These are phyloP conservation scores for Elsinoe arachidis DNA, from an alignment of 2,329 filamentous ascomycete species.

Conservation along the genomic window DNA sequence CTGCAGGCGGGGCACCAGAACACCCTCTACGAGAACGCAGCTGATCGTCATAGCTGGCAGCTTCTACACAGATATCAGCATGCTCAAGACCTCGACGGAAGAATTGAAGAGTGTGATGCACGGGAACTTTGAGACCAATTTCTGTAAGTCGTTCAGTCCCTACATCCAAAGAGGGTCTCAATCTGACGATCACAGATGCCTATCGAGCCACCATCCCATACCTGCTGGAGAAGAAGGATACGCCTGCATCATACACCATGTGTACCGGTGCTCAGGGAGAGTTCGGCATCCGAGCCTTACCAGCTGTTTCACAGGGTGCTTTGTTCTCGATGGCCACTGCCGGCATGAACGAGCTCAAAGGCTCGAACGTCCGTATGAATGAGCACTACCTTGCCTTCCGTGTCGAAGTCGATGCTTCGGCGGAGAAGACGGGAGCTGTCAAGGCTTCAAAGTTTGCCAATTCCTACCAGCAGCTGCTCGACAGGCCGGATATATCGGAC, in stretches of 20 bases:
- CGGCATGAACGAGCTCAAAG: slow-evolving; percentile 24
- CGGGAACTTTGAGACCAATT: slow-evolving; percentile 25
- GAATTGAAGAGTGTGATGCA: slow-evolving; percentile 21
- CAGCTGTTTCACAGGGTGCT: slow-evolving; percentile 25
- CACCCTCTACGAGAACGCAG: neutral
- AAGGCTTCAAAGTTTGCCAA: neutral
- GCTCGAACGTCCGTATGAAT: slow-evolving; percentile 33
- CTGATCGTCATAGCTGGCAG: slow-evolving; percentile 21
- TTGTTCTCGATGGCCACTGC: slow-evolving; percentile 29
- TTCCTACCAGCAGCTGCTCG: neutral
- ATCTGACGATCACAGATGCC: neutral
- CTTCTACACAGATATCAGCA: slow-evolving; percentile 18
- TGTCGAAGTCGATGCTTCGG: neutral
- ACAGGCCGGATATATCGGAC: neutral
- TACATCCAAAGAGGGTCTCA: neutral
- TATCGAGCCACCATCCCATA: neutral
- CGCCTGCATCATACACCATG: neutral
- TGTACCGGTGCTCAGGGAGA: neutral
- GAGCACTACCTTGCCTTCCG: slow-evolving; percentile 29
- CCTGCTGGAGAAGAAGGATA: neutral
- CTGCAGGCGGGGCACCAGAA: neutral
- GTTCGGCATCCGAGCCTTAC: neutral
- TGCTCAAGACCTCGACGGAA: slow-evolving; percentile 20
- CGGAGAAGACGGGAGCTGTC: neutral
- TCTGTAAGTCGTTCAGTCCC: slow-evolving; percentile 22